Conservation (phyloP, 129 eudicot species). For the Cynara cardunculus region DNA sequence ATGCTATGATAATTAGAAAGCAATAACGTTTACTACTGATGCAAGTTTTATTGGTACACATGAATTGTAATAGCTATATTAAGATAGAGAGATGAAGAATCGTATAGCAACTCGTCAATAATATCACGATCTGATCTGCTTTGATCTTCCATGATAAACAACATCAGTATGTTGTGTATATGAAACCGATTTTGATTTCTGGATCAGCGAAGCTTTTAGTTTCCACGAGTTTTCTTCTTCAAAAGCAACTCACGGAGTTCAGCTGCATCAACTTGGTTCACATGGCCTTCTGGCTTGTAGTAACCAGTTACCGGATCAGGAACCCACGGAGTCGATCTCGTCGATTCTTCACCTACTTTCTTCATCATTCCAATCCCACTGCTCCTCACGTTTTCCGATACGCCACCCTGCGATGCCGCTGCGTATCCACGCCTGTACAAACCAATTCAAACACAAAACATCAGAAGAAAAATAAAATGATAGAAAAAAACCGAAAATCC, state of each 20-base stretch:
- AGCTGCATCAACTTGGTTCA: slow-evolving; percentile 59
- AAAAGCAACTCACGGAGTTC: slow-evolving; percentile 64
- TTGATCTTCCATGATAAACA: neutral
- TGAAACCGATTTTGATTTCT: neutral
- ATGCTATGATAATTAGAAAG: too few species aligned
- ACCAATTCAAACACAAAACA: neutral
- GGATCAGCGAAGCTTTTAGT: neutral
- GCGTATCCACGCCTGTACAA: slow-evolving; percentile 63
- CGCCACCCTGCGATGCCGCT: slow-evolving; percentile 46
- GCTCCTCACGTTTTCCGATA: slow-evolving; percentile 27
- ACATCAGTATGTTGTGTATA: neutral
- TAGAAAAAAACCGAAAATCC: neutral
- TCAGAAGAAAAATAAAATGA: too few species aligned
- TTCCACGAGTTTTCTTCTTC: slow-evolving; percentile 41
- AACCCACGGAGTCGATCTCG: slow-evolving; percentile 57
- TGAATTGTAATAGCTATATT: neutral
- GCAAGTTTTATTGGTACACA: neutral
- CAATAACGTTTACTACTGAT: neutral
- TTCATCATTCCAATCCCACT: slow-evolving; percentile 41
- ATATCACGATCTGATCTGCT: neutral
- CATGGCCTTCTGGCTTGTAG: slow-evolving; percentile 67
- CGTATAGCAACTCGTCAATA: neutral
- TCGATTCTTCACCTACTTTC: slow-evolving; percentile 46
- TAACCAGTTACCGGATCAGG: slow-evolving; percentile 90
- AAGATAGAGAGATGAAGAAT: neutral